Evolutionary conservation across 148 eudicot genomes (phyloP), one percentile per base, ranked within the genome.

Genomic region (Chenopodium album): DNA sequence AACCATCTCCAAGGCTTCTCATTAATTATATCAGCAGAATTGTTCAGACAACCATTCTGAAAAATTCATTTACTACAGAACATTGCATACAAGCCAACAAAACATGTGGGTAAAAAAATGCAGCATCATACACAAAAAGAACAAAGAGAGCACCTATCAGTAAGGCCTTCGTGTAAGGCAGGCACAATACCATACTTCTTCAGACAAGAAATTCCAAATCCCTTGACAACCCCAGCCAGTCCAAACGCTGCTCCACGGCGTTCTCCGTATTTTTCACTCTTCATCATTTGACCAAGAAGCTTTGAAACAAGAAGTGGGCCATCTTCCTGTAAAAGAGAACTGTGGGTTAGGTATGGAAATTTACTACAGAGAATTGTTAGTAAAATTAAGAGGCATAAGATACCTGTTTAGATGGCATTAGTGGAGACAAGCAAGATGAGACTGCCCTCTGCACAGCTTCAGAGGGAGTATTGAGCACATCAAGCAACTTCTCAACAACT

Each of bases 191-290:
- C 91, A 84, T 89, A 94, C 82, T 96, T 96, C 90, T 96, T 96
- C 85, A 96, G 83, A 86, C 84, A 90, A 48, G 94, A 86, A 77
- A 96, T 90, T 52, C 97, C 87, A 76, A 94, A 92, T 46, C 99
- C 99, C 87, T 91, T 92, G 8, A 90, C 97, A 77, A 86, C 89
- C 47, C 99, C 99, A 81, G 99, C 98, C 12, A 94, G 92, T 75
- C 99, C 99, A 88, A 96, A 96, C 29, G 99, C 99, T 32, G 99
- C 99, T 78, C 99, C 99, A 80, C 99, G 99, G 20, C 99, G 99
- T 83, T 96, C 99, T 73, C 98, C 99, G 80, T 92, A 96, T 85
- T 90, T 96, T 66, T 96, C 98, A 87, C 97, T 94, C 88, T 94
- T 96, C 99, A 96, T 92, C 92, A 96, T 86, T 84, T 91, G 93